Evolutionary conservation across 805 yeast genomes (phyloP).

Genomic region (Hanseniaspora thailandica): DNA sequence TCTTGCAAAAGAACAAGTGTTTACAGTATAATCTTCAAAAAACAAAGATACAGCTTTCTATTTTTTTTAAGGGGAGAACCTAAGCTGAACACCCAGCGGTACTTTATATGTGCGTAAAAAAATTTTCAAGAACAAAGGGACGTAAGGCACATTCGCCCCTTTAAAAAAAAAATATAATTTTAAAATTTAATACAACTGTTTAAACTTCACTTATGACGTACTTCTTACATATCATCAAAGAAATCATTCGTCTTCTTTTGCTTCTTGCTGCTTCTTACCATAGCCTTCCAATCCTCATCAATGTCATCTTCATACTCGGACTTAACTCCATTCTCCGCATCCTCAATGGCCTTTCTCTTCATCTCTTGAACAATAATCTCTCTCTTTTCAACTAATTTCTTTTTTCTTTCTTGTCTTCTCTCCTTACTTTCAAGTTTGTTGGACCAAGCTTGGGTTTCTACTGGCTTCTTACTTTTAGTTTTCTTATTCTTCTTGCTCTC

Average conservation of each 20-base stretch:
- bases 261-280: slow-evolving; percentile 55
- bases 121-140: background rate
- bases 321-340: slow-evolving; percentile 34
- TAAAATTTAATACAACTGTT: too few relatives aligned
- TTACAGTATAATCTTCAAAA: background rate
- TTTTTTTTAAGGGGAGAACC: background rate
- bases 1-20: background rate
- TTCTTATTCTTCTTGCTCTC: slow-evolving; percentile 31
- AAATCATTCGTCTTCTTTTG: slow-evolving; percentile 40
- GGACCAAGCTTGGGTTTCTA: slow-evolving; percentile 69
- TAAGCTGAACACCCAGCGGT: too few relatives aligned
- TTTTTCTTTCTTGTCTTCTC: slow-evolving; percentile 48
- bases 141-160: slow-evolving; percentile 55
- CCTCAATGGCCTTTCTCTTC: slow-evolving; percentile 25
- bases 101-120: too few relatives aligned
- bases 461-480: slow-evolving; percentile 34
- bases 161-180: slow-evolving; percentile 33
- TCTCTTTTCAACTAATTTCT: slow-evolving; percentile 43
- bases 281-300: slow-evolving; percentile 78
- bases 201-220: too few relatives aligned
- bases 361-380: slow-evolving; percentile 45
- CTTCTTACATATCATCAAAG: slow-evolving; percentile 46
- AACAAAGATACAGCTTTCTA: background rate
- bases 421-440: slow-evolving; percentile 54
- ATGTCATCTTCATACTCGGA: slow-evolving; percentile 32